These are phyloP conservation scores for Botrytis sinoallii DNA, from an alignment of 2,329 filamentous ascomycete genomes.

Conservation along the genomic window DNA sequence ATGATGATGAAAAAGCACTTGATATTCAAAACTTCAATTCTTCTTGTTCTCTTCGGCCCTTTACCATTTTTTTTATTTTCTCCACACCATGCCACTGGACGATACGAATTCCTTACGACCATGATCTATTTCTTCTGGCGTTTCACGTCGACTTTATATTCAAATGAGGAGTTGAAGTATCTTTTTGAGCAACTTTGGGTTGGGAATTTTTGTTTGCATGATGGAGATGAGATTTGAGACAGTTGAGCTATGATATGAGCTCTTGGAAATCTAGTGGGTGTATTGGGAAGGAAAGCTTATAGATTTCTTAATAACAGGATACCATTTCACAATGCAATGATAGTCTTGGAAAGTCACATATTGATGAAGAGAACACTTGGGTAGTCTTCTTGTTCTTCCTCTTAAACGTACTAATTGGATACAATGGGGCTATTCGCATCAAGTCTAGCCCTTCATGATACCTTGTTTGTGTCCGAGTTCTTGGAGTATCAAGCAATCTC, in stretches of 20 bases:
- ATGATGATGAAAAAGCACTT: slow-evolving; percentile 18
- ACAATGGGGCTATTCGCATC: neutral
- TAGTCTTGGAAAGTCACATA: neutral
- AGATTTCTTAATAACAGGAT: slow-evolving; percentile 14
- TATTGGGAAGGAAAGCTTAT: neutral
- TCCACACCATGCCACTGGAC: neutral
- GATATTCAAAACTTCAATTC: slow-evolving; percentile 11
- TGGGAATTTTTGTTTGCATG: neutral
- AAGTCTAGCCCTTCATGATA: slow-evolving; percentile 3
- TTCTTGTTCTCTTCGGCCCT: neutral
- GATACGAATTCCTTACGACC: neutral
- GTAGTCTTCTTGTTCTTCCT: neutral
- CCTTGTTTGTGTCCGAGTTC: neutral
- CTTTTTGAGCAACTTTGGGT: neutral
- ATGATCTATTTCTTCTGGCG: neutral
- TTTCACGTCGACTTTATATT: neutral
- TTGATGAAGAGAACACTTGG: neutral
- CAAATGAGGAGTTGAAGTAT: slow-evolving; percentile 2
- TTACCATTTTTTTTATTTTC: neutral
- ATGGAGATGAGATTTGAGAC: slow-evolving; percentile 8
- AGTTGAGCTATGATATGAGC: neutral
- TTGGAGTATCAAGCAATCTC: neutral
- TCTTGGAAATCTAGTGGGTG: slow-evolving; percentile 7
- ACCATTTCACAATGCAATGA: slow-evolving; percentile 8
- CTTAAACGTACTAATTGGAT: neutral